These are phyloP conservation scores for Globisporangium irregulare DNA, from an alignment of 352 stramenopile genomes.

Conservation along the genomic window DNA sequence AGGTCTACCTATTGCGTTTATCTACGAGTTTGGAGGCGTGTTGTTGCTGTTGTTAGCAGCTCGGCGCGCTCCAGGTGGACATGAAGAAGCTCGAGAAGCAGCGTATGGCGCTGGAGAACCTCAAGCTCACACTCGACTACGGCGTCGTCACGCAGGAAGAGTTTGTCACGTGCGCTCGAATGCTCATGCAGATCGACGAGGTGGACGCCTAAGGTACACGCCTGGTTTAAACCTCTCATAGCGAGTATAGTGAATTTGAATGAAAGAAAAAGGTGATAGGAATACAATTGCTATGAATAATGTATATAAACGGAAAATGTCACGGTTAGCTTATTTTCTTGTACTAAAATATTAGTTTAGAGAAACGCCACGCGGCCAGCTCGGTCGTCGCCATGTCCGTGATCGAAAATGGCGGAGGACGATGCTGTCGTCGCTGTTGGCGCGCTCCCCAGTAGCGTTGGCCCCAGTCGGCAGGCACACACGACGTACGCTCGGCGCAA, in stretches of 20 bases:
- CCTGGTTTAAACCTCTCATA: too few species aligned
- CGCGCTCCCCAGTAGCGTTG: neutral
- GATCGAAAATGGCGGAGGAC: neutral
- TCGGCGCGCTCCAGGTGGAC: neutral
- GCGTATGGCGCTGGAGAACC: neutral
- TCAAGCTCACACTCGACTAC: conserved; percentile 3
- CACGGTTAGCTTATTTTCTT: too few species aligned
- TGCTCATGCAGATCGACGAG: neutral
- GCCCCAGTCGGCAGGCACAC: neutral
- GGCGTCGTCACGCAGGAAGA: neutral
- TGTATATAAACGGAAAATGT: too few species aligned
- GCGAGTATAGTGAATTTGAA: too few species aligned
- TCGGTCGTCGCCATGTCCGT: neutral
- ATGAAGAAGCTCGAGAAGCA: conserved; percentile 5
- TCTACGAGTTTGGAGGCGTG: too few species aligned
- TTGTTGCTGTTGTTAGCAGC: neutral
- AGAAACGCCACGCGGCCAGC: too few species aligned
- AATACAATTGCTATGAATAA: too few species aligned
- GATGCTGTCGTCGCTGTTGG: neutral
- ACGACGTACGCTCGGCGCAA: neutral
- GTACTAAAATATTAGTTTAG: too few species aligned
- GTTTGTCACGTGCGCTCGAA: neutral
- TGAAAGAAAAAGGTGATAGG: too few species aligned
- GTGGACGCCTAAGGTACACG: too few species aligned
- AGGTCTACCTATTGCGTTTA: too few species aligned